Conservation (phyloP, 1,139 yeast genomes). For the Debaryomycetaceae sp. region DNA sequence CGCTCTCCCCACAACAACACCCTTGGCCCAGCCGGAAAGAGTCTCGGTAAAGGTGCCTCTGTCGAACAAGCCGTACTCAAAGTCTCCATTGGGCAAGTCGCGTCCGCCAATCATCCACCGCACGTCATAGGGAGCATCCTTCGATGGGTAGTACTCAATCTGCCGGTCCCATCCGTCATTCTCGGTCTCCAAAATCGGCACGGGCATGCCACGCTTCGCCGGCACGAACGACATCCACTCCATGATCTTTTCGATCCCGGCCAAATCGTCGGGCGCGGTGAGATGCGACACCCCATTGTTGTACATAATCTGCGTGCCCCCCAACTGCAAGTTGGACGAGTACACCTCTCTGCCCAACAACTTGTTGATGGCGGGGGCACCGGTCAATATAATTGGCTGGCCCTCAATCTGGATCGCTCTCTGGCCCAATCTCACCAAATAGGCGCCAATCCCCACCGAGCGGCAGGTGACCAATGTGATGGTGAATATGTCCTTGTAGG, state of each 20-base stretch:
- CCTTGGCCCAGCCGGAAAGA: constrained; percentile 97
- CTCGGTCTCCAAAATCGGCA: constrained; percentile 78
- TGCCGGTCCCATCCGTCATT: constrained; percentile 92
- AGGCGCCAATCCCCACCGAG: constrained; percentile 99
- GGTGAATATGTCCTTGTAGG: constrained; percentile 95
- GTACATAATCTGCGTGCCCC: constrained; percentile 99
- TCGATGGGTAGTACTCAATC: constrained; percentile 73
- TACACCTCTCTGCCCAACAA: constrained; percentile 95
- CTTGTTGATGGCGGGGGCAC: constrained; percentile 98
- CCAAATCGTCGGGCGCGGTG: constrained; percentile 92
- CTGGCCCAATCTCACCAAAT: constrained; percentile 94
- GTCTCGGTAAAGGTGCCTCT: constrained; percentile 93
- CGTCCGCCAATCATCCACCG: constrained; percentile 94
- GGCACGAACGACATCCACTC: constrained; percentile 97
- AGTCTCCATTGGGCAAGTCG: constrained; percentile 58
- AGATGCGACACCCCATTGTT: constrained; percentile 95
- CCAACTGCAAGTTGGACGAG: constrained; percentile 92
- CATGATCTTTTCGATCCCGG: constrained; percentile 92
- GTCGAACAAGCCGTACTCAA: constrained; percentile 86
- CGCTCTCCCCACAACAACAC: constrained; percentile 98
- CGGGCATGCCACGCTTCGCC: constrained; percentile 83
- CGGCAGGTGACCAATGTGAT: constrained; percentile 95
- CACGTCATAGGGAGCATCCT: constrained; percentile 78
- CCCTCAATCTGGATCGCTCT: constrained; percentile 98
- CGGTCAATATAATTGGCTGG: constrained; percentile 95